phyloP scores from a whole-genome alignment of 2,329 filamentous ascomycete genomes.

The Fusarium armeniacum region DNA sequence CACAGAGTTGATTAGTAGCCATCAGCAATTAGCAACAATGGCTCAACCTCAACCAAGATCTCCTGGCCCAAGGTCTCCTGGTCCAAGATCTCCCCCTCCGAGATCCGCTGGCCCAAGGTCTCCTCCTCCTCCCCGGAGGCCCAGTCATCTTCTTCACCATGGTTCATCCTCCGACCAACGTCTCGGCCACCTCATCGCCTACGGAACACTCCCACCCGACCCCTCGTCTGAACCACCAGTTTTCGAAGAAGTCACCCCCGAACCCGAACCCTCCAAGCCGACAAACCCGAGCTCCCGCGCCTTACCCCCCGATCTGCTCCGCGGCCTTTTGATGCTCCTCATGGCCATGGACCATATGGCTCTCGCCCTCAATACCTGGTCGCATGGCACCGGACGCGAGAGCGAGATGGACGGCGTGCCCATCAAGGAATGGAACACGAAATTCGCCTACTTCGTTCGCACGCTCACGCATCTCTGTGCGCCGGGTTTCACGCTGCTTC shows the following conservation, averaged over 20 bases:
- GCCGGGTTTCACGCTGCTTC: constrained; percentile 61
- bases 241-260: constrained; percentile 9
- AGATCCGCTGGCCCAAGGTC: neutral
- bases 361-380: constrained; percentile 58
- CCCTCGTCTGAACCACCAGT: constrained; percentile 9
- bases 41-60: too few species aligned
- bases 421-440: constrained; percentile 57
- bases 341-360: constrained; percentile 62
- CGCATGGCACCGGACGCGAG: constrained; percentile 57
- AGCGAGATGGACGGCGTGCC: constrained; percentile 55
- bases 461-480: constrained; percentile 62
- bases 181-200: constrained; percentile 17
- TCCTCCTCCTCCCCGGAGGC: neutral
- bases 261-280: constrained; percentile 35
- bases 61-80: too few species aligned
- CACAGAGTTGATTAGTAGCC: neutral
- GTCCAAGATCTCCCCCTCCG: too few species aligned
- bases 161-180: constrained; percentile 10
- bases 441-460: constrained; percentile 57
- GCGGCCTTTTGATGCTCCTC: constrained; percentile 60
- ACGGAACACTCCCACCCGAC: constrained; percentile 6
- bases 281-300: constrained; percentile 51
- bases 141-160: neutral
- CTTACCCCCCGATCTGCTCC: constrained; percentile 61
- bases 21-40: too few species aligned